Conservation (phyloP, 2,329 filamentous ascomycete species). For the Catunica adiposa region DNA sequence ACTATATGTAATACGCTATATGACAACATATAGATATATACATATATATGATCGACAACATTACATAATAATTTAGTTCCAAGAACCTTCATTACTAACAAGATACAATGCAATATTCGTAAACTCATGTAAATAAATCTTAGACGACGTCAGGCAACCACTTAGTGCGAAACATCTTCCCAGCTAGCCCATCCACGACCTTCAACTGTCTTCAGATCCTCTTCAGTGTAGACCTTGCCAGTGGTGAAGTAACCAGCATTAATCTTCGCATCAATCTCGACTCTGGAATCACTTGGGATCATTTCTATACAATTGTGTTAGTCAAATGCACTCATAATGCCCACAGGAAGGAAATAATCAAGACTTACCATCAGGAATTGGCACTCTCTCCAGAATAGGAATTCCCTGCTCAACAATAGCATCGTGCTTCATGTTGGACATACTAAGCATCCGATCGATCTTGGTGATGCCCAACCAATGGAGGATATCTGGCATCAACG, state of each 20-base stretch:
- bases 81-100: no score
- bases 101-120: no score
- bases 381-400: conserved; percentile 13
- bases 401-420: conserved; percentile 64
- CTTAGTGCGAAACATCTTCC: conserved; percentile 29
- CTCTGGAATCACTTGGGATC: conserved; percentile 85
- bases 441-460: conserved; percentile 95
- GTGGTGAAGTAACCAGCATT: conserved; percentile 76
- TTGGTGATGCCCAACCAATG: conserved; percentile 98
- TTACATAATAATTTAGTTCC: no score
- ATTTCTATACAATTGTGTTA: conserved; percentile 47
- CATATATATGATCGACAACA: no score
- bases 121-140: no score
- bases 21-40: no score
- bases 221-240: conserved; percentile 73
- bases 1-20: no score
- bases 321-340: background rate
- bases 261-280: conserved; percentile 99
- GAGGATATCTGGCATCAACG: conserved; percentile 91
- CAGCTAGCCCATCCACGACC: conserved; percentile 60
- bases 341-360: background rate
- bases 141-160: background rate
- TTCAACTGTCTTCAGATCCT: conserved; percentile 71
- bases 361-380: conserved; percentile 14
- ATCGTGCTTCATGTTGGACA: conserved; percentile 81